phyloP scores from a whole-genome alignment of 1,139 yeast genomes.

The Yamadazyma friedrichii region DNA sequence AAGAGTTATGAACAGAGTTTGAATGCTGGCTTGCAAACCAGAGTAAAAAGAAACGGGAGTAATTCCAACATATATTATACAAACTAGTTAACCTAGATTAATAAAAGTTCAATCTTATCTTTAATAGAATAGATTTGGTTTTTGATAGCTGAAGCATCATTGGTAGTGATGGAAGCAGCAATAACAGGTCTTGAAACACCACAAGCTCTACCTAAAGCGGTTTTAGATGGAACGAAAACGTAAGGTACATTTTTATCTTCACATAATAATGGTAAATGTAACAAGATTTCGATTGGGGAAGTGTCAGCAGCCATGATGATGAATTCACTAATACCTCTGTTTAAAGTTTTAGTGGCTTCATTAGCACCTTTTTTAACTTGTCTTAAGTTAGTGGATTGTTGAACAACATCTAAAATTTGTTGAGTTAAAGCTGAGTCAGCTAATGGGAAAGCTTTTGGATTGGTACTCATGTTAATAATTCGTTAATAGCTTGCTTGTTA shows the following conservation, averaged over 20 bases:
- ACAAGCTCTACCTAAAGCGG: constrained; percentile 99
- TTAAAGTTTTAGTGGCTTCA: constrained; percentile 98
- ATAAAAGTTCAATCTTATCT: constrained; percentile 98
- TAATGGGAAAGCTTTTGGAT: constrained; percentile 97
- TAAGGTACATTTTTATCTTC: constrained; percentile 99
- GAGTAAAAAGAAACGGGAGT: too few species aligned
- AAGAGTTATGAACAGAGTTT: too few species aligned
- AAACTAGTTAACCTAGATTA: constrained; percentile 53
- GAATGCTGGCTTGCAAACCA: too few species aligned
- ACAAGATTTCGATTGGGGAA: constrained; percentile 97
- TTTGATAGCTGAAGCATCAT: constrained; percentile 97
- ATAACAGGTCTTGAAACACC: constrained; percentile 99
- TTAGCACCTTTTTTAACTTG: constrained; percentile 99
- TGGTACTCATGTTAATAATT: constrained; percentile 56
- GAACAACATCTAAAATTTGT: constrained; percentile 96
- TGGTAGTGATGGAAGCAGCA: constrained; percentile 97
- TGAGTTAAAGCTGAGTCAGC: constrained; percentile 95
- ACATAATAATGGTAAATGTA: constrained; percentile 95
- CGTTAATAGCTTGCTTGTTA: neutral
- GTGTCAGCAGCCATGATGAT: constrained; percentile 99
- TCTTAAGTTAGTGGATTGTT: constrained; percentile 96
- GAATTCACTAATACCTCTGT: constrained; percentile 99
- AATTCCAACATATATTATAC: neutral
- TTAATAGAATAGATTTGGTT: constrained; percentile 95
- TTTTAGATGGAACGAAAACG: constrained; percentile 97